Base-by-base conservation (phyloP, 257 asterid genomes). In the Nicotiana tabacum region DNA sequence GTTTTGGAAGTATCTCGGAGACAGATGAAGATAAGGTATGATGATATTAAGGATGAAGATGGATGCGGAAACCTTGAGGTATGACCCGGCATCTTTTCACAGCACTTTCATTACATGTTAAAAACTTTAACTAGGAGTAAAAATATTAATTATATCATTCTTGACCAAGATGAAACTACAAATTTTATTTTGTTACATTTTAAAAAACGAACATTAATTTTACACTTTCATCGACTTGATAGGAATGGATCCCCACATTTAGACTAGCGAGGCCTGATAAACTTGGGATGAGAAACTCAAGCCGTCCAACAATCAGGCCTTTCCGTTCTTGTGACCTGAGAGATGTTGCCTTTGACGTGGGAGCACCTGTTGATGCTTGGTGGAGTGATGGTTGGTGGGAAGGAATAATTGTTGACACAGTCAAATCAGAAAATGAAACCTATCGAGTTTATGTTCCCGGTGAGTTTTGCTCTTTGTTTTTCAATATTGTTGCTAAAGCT, bases 311-410 rank as follows among this genome's bases (percentile, higher is more conserved):
- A 21, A 88, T 90, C 32, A 91, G 99, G 83, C 99, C 99, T 13
- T 91, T 90, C 76, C 77, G 68, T 78, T 84, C 90, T 78, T 83
- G 78, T 84, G 82, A 84, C 21, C 87, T 85, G 66, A 57, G 8
- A 48, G 89, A 85, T 83, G 82, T 18, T 76, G 84, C 77, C 77
- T 89, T 91, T 46, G 89, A 89, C 84, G 89, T 91, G 30, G 99
- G 99, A 84, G 90, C 87, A 90, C 90, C 98, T 69, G 95, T 89
- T 24, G 99, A 96, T 86, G 92, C 89, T 37, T 96, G 99, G 99
- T 95, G 99, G 99, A 83, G 94, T 81, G 99, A 96, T 85, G 98
- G 99, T 70, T 96, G 99, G 99, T 96, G 99, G 99, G 99, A 96
- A 91, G 99, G 99, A 11, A 90, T 96, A 65, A 77, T 96, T 46